phyloP scores from a whole-genome alignment of 129 eudicot species.

The Erigeron canadensis region DNA sequence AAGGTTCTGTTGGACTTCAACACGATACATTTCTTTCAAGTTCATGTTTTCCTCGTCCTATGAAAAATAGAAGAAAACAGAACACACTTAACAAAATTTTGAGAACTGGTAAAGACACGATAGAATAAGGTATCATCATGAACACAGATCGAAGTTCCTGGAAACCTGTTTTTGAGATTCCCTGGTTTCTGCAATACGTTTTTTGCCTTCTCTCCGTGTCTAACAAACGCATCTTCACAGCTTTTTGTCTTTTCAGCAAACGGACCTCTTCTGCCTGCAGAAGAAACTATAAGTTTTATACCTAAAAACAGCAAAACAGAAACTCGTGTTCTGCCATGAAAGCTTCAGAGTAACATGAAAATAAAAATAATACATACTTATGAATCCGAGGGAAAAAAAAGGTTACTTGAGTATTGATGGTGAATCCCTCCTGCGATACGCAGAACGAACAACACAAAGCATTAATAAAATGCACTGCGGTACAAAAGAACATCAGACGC shows the following conservation, averaged over 20 bases:
- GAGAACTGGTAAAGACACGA: not conserved
- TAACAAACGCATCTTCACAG: slow-evolving; percentile 59
- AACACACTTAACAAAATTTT: not conserved
- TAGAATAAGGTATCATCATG: not conserved
- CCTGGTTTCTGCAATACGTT: slow-evolving; percentile 78
- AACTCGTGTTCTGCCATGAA: no score
- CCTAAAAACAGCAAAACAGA: not conserved
- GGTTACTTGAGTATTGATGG: not conserved
- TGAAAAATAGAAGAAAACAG: not conserved
- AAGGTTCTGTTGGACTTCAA: slow-evolving; percentile 56
- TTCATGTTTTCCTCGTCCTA: slow-evolving; percentile 68
- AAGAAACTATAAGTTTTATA: slow-evolving; percentile 11
- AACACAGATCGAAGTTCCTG: slow-evolving; percentile 7
- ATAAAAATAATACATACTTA: not conserved
- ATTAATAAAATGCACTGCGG: no score
- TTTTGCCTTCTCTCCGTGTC: slow-evolving; percentile 78
- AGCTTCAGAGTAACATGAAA: not conserved
- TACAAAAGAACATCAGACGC: no score
- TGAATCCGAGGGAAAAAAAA: not conserved
- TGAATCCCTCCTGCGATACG: no score
- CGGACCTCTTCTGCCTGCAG: slow-evolving; percentile 80
- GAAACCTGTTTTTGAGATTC: slow-evolving; percentile 71
- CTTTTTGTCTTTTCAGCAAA: slow-evolving; percentile 58
- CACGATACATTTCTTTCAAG: slow-evolving; percentile 63
- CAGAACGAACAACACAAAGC: no score